A percentile compares a stretch with the other conserved stretches of the same genome.
Evolutionary conservation across 2,329 filamentous ascomycete genomes (phyloP).

Genomic region (Paramyrothecium sp.): DNA sequence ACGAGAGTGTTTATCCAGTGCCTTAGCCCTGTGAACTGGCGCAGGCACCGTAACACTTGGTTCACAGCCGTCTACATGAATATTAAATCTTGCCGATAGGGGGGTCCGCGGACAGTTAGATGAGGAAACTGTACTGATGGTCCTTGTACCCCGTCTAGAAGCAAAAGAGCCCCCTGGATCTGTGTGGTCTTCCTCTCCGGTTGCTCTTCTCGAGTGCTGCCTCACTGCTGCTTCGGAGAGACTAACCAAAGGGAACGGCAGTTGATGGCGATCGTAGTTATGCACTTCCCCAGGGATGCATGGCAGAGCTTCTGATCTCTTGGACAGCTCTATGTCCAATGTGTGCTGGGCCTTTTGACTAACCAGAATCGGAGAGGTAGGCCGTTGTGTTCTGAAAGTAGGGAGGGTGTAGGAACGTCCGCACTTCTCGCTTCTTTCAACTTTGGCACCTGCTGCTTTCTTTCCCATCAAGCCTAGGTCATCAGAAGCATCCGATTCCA

Average conservation of each 20-base stretch:
- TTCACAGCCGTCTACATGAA: conserved; percentile 4
- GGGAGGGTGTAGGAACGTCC: background rate
- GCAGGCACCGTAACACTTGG: conserved; percentile 10
- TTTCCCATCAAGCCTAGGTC: background rate
- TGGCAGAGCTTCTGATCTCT: conserved; percentile 6
- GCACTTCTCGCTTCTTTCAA: background rate
- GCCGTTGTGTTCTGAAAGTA: no score
- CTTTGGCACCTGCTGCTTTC: background rate
- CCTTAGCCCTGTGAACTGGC: conserved; percentile 9
- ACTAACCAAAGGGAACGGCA: conserved; percentile 35
- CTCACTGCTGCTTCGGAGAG: conserved; percentile 33
- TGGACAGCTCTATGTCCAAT: no score
- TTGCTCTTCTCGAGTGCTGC: conserved; percentile 27
- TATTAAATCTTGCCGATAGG: conserved; percentile 13
- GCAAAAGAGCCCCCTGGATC: conserved; percentile 24
- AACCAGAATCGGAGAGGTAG: no score
- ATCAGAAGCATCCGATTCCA: conserved; percentile 21
- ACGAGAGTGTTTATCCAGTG: background rate
- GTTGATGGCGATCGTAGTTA: conserved; percentile 18
- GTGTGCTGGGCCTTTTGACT: no score
- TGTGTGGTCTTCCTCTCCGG: conserved; percentile 36
- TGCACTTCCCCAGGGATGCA: conserved; percentile 19
- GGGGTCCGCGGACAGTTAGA: conserved; percentile 22
- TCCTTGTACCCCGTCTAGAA: conserved; percentile 23
- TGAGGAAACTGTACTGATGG: conserved; percentile 27